Evolutionary conservation across 208 protist species (phyloP).

Genomic region (Trypanosoma avium): DNA sequence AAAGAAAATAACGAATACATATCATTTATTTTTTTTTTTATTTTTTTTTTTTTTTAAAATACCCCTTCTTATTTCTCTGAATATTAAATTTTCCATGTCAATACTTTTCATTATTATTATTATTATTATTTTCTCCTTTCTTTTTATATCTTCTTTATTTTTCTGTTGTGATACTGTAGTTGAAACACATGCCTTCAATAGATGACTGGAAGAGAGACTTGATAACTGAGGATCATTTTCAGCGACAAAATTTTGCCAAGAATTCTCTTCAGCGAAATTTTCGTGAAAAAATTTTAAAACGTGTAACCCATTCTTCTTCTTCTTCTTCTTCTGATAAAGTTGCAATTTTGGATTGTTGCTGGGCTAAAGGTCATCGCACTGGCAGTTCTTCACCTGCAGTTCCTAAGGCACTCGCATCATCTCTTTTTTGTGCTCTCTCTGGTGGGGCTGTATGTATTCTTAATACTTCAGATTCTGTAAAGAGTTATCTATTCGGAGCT

Average conservation of each 20-base stretch:
- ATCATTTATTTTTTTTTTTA: constrained; percentile 14
- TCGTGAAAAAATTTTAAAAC: constrained; percentile 39
- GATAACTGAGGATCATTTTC: constrained; percentile 45
- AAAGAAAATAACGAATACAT: no score
- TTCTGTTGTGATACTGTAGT: not conserved
- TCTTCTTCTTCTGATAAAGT: constrained; percentile 43
- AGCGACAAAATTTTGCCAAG: constrained; percentile 48
- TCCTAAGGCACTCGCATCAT: constrained; percentile 46
- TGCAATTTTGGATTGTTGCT: constrained; percentile 58
- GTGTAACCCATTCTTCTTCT: constrained; percentile 61
- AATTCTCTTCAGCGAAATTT: constrained; percentile 51
- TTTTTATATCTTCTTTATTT: constrained; percentile 26
- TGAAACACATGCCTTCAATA: constrained; percentile 9
- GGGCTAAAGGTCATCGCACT: constrained; percentile 27
- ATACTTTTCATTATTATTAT: constrained; percentile 18
- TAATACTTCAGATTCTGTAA: constrained; percentile 61
- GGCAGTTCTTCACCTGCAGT: constrained; percentile 34
- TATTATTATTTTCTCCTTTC: not conserved
- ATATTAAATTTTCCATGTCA: not conserved
- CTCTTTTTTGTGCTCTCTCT: constrained; percentile 62
- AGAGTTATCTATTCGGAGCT: constrained; percentile 65
- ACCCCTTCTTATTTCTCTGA: no score
- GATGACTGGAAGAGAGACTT: constrained; percentile 24
- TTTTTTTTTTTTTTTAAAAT: constrained; percentile 3
- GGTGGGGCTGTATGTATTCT: constrained; percentile 65